Conservation (phyloP, 768 basidiomycete genomes). For the Strobilomyces dryophilus region DNA sequence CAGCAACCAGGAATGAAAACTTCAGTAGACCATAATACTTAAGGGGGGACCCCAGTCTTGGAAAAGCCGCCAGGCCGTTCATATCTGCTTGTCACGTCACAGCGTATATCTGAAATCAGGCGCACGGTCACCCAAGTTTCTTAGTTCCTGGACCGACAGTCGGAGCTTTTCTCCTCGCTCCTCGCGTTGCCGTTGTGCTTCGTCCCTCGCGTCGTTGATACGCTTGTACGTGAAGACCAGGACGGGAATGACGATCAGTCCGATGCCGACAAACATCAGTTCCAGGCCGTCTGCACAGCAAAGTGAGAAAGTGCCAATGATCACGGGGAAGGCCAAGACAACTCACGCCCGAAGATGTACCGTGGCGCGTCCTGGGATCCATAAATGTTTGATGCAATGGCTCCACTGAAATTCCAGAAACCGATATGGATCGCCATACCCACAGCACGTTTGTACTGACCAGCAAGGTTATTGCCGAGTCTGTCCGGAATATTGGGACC, state of each 20-base stretch:
- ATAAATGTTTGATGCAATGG: conserved; percentile 62
- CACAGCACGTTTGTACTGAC: conserved; percentile 66
- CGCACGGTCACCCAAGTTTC: conserved; percentile 53
- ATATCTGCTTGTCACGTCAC: background rate
- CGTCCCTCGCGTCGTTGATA: conserved; percentile 54
- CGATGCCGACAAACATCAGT: conserved; percentile 47
- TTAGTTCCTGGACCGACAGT: conserved; percentile 17
- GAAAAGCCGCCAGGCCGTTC: too few species aligned
- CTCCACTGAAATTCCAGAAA: conserved; percentile 60
- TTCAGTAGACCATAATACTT: background rate
- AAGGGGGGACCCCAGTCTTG: too few species aligned
- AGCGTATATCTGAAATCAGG: conserved; percentile 58
- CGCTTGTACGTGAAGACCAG: conserved; percentile 46
- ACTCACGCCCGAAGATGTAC: conserved; percentile 60
- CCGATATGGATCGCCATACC: conserved; percentile 56
- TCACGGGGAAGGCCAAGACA: too few species aligned
- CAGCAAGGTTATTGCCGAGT: conserved; percentile 51
- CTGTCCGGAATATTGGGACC: conserved; percentile 27
- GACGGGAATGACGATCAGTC: conserved; percentile 48
- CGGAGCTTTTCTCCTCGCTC: conserved; percentile 19
- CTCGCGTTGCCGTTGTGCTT: conserved; percentile 1
- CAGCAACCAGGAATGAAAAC: background rate
- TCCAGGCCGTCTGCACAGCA: conserved; percentile 48
- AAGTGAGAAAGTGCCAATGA: background rate
- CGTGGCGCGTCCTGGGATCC: conserved; percentile 55